These are phyloP conservation scores for Puccinia coronata DNA, from an alignment of 1,284 basidiomycete species.

Conservation along the genomic window DNA sequence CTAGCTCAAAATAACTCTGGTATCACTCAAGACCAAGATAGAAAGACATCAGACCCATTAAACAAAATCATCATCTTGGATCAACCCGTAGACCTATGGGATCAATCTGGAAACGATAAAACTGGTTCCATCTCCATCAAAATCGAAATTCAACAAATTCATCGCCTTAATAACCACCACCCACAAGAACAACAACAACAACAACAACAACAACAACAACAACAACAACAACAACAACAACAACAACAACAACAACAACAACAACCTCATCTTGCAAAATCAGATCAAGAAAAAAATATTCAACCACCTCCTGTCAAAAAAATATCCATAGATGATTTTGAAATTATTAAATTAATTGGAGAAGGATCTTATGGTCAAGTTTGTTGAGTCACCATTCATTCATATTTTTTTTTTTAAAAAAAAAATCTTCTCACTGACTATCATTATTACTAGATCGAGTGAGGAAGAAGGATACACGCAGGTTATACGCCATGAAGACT, in stretches of 20 bases:
- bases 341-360: slow-evolving; percentile 60
- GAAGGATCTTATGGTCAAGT: slow-evolving; percentile 61
- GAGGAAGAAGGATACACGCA: slow-evolving; percentile 60
- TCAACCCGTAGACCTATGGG: slow-evolving; percentile 53
- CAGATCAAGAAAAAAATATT: slow-evolving; percentile 25
- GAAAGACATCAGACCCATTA: not conserved
- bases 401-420: no score
- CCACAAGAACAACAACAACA: no score
- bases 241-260: slow-evolving; percentile 51
- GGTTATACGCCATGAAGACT: slow-evolving; percentile 61
- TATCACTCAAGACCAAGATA: not conserved
- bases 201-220: no score
- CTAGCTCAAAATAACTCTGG: no score
- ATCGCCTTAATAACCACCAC: no score
- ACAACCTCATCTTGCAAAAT: slow-evolving; percentile 46
- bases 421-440: not conserved
- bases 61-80: slow-evolving; percentile 39
- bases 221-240: no score
- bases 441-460: slow-evolving; percentile 56
- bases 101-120: slow-evolving; percentile 20
- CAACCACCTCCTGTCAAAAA: slow-evolving; percentile 51
- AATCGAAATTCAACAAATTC: slow-evolving; percentile 40
- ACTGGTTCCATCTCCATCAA: slow-evolving; percentile 15
- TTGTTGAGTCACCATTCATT: slow-evolving; percentile 50
- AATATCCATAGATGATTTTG: slow-evolving; percentile 59